phyloP scores from a whole-genome alignment of 768 basidiomycete species.

The Hygrocybe punicea region DNA sequence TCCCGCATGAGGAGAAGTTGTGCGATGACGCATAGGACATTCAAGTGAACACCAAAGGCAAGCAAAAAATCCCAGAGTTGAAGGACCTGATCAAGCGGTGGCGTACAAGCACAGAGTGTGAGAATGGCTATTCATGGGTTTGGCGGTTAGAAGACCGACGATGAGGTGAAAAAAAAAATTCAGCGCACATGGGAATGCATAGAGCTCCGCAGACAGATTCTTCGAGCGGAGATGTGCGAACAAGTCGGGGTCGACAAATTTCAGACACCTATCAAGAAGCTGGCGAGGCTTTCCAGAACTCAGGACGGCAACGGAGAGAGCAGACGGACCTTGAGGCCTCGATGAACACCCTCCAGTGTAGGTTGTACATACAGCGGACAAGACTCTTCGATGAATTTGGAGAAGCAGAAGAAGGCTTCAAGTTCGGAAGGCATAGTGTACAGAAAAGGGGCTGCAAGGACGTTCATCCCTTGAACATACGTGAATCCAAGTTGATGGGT shows the following conservation, averaged over 20 bases:
- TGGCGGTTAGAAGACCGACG: neutral
- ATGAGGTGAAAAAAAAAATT: neutral
- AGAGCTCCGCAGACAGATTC: slow-evolving; percentile 92
- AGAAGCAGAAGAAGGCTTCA: slow-evolving; percentile 97
- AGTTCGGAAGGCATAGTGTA: slow-evolving; percentile 97
- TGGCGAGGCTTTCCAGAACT: slow-evolving; percentile 27
- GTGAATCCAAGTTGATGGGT: slow-evolving; percentile 81
- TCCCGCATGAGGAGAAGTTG: slow-evolving; percentile 88
- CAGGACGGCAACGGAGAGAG: neutral
- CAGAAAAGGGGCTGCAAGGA: slow-evolving; percentile 94
- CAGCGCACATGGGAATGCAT: slow-evolving; percentile 89
- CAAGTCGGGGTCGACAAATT: slow-evolving; percentile 86
- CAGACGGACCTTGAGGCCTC: slow-evolving; percentile 76
- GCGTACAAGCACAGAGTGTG: slow-evolving; percentile 95
- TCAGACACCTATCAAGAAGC: slow-evolving; percentile 90
- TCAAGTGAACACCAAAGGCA: slow-evolving; percentile 94
- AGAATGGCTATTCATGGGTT: slow-evolving; percentile 65
- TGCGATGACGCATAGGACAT: slow-evolving; percentile 95
- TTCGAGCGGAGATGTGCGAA: slow-evolving; percentile 79
- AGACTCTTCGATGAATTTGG: slow-evolving; percentile 90
- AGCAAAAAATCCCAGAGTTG: slow-evolving; percentile 97
- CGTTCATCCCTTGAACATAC: slow-evolving; percentile 99
- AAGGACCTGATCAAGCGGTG: slow-evolving; percentile 91
- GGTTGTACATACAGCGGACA: slow-evolving; percentile 98
- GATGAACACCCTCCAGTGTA: slow-evolving; percentile 92